These are phyloP conservation scores for Adansonia digitata DNA, from an alignment of 345 rosid species.

Conservation along the genomic window DNA sequence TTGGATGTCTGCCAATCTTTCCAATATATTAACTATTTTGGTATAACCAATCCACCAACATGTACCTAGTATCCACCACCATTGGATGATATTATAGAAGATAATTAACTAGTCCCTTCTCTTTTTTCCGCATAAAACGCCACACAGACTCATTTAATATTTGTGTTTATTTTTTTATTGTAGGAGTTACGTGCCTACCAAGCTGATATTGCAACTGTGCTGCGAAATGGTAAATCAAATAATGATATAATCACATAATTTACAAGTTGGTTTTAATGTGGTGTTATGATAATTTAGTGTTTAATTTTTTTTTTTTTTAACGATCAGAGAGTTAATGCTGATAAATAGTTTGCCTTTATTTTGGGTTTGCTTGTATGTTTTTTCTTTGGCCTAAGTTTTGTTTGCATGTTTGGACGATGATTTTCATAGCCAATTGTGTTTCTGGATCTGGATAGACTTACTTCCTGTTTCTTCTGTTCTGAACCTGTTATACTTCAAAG, in stretches of 20 bases:
- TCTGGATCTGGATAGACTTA: not conserved
- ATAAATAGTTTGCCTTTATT: constrained; percentile 1
- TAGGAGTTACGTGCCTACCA: constrained; percentile 98
- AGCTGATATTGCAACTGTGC: constrained; percentile 93
- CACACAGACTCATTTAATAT: not conserved
- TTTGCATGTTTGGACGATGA: not conserved
- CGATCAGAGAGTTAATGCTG: not conserved
- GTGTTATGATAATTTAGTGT: not conserved
- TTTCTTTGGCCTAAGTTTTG: not conserved
- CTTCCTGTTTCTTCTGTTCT: not conserved
- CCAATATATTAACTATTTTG: not conserved
- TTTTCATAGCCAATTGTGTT: not conserved
- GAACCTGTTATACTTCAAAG: not conserved
- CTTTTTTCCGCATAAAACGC: not conserved
- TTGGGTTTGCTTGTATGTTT: not conserved
- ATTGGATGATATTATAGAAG: not conserved
- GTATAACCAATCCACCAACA: not conserved
- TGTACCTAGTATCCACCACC: not conserved
- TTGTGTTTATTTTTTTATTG: constrained; percentile 19
- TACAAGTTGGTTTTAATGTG: not conserved
- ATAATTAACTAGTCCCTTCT: not conserved
- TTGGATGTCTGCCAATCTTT: not conserved
- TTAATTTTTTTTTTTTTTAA: not conserved
- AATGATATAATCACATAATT: not conserved
- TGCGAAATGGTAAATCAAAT: constrained; percentile 72